Base-by-base conservation (phyloP, 805 yeast genomes). In the Jamesozyma rosinii region DNA sequence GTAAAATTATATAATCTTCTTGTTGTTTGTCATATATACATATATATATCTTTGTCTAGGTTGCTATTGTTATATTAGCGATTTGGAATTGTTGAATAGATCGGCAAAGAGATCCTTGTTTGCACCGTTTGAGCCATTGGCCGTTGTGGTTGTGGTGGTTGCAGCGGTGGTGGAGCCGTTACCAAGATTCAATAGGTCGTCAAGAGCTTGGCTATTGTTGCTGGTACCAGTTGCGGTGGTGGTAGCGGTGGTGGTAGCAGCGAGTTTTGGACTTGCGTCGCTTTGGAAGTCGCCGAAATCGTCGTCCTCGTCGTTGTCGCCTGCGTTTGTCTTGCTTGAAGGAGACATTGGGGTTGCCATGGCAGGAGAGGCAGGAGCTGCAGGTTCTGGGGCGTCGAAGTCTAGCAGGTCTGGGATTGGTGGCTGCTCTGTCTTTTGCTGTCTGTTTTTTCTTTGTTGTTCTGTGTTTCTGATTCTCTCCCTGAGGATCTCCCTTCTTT, bases 251-350 rank as follows among this genome's bases (percentile, higher is more conserved):
- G 32, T 5, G n/a, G 36, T 33, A 5, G 36, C 19, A n/a, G n/a
- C n/a, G n/a, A n/a, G n/a, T 31, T 19, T 35, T 26, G 51, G 50
- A 36, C 44, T 43, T n/a, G 49, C 39, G 20, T 60, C 61, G 40
- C 57, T 50, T 55, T 63, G 64, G 53, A 61, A 60, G 44, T 65
- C 65, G 35, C 71, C 69, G 49, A 62, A 63, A 18, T 58, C 66
- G 47, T 65, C 66, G 37, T 61, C 64, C 8, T 58, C 61, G 38
- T 49, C 49, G 13, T 40, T 37, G n/a, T 18, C 33, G 17, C 9
- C 9, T 9, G 4, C 10, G 5, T 32, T 32, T n/a, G n/a, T 5
- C 5, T 30, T 30, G 5, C 17, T 30, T 30, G 33, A 5, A 5
- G 21, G 3, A n/a, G n/a, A n/a, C n/a, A n/a, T n/a, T n/a, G n/a